These are phyloP conservation scores for Cordyceps fumosorosea DNA, from an alignment of 2,329 filamentous ascomycete genomes.

Conservation along the genomic window DNA sequence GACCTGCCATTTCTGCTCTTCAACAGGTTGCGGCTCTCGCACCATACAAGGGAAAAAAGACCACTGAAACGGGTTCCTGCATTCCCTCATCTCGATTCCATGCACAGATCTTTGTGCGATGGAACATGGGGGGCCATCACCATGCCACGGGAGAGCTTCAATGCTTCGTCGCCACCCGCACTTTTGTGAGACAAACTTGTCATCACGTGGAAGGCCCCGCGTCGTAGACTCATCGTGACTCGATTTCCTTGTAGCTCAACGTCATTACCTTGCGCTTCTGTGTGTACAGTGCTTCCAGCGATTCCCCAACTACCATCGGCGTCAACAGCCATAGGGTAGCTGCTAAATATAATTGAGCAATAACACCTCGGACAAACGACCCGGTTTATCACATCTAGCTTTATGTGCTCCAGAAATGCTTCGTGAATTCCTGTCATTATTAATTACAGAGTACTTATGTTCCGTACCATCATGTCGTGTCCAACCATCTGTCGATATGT, in stretches of 20 bases:
- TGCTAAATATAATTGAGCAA: no score
- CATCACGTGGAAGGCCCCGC: background rate
- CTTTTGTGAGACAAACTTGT: background rate
- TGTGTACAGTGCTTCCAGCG: no score
- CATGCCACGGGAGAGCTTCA: background rate
- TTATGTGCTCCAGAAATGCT: background rate
- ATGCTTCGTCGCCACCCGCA: background rate
- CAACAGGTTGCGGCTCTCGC: background rate
- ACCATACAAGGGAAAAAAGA: background rate
- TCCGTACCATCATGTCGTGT: slow-evolving; percentile 4
- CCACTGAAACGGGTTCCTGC: slow-evolving; percentile 5
- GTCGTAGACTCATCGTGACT: background rate
- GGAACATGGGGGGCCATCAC: background rate
- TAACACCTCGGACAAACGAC: background rate
- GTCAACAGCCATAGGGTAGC: no score
- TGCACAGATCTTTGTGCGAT: background rate
- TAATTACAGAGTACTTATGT: slow-evolving; percentile 9
- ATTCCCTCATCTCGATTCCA: background rate
- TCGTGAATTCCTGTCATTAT: slow-evolving; percentile 12
- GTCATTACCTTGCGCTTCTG: background rate
- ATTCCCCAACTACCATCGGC: no score
- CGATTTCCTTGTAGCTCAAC: no score
- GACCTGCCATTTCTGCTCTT: background rate
- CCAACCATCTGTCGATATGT: background rate
- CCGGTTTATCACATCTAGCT: background rate